These are phyloP conservation scores for Amylocystis lapponica DNA, from an alignment of 768 basidiomycete genomes.

Conservation along the genomic window DNA sequence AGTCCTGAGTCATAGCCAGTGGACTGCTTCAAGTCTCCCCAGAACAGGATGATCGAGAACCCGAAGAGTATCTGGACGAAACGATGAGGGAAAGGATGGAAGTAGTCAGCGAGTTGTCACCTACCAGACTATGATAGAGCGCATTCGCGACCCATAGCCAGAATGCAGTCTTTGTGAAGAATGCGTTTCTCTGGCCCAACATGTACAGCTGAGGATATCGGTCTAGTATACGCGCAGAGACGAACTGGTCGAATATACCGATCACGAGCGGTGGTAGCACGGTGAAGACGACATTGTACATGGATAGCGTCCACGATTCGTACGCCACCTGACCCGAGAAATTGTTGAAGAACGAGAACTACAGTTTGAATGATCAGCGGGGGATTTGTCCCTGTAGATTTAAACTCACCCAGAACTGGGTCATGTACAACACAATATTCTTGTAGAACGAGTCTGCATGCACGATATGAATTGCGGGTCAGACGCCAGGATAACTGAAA, in stretches of 20 bases:
- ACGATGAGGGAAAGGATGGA: not conserved
- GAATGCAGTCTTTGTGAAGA: constrained; percentile 87
- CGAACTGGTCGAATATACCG: constrained; percentile 97
- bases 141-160: constrained; percentile 92
- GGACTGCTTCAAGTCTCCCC: constrained; percentile 82
- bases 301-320: constrained; percentile 97
- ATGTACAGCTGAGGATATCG: constrained; percentile 95
- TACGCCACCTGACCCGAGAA: constrained; percentile 98
- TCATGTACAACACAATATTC: constrained; percentile 97
- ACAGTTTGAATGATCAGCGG: constrained; percentile 1
- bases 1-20: constrained; percentile 84
- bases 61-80: constrained; percentile 67
- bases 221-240: constrained; percentile 93
- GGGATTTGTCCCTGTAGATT: not conserved
- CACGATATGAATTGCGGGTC: not conserved
- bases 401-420: constrained; percentile 88
- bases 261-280: constrained; percentile 95
- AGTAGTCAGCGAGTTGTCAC: constrained; percentile 23
- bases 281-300: constrained; percentile 96
- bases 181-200: constrained; percentile 90
- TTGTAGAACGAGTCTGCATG: constrained; percentile 93
- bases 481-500: not conserved
- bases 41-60: constrained; percentile 87
- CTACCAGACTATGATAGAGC: constrained; percentile 80
- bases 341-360: constrained; percentile 99